Evolutionary conservation across 495 filamentous ascomycete genomes (phyloP).

Genomic region (Penicillium desertorum): DNA sequence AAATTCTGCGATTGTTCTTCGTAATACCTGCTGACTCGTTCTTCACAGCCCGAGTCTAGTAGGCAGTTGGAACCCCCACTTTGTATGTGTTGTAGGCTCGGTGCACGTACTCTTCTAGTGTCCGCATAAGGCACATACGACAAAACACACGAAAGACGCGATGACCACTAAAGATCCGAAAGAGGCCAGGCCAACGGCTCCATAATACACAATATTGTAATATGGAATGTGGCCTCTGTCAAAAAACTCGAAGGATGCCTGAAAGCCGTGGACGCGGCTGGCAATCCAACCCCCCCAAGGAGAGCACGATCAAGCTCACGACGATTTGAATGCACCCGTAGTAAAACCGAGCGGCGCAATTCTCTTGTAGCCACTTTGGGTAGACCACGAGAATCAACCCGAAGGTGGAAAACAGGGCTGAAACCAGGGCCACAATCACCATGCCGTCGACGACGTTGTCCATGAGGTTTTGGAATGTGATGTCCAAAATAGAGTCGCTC

Average conservation of each 20-base stretch:
- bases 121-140: not conserved
- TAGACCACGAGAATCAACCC: too few relatives aligned
- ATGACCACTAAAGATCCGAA: constrained; percentile 8
- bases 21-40: not conserved
- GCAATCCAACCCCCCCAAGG: too few relatives aligned
- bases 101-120: not conserved
- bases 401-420: too few relatives aligned
- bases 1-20: not conserved
- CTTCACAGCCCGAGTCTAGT: not conserved
- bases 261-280: constrained; percentile 10
- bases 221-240: not conserved
- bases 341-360: too few relatives aligned
- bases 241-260: constrained; percentile 8
- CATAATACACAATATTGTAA: constrained; percentile 15
- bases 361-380: too few relatives aligned
- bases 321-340: too few relatives aligned
- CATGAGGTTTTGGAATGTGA: too few relatives aligned
- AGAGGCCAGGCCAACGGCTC: constrained; percentile 1
- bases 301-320: too few relatives aligned
- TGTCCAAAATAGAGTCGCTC: too few relatives aligned
- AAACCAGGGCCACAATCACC: too few relatives aligned
- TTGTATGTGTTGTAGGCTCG: not conserved
- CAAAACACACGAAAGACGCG: constrained; percentile 1
- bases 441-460: too few relatives aligned
- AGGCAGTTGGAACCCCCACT: not conserved